Evolutionary conservation across 148 eudicot genomes (phyloP), one percentile per base, ranked within the genome.

Genomic region (Rhododendron simsii): DNA sequence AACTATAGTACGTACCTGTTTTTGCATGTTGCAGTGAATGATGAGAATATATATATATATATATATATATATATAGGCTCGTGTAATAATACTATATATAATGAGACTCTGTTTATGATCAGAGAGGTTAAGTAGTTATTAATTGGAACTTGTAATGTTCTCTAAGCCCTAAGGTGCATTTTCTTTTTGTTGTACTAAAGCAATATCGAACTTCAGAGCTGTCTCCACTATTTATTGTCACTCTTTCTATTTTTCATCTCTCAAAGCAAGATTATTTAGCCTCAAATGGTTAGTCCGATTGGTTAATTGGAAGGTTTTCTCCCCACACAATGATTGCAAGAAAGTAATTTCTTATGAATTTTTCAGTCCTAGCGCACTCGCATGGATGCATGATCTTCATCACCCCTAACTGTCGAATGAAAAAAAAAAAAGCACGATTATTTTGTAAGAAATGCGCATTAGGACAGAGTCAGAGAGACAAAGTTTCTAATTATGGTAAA

Each of bases 101-200:
- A n/a, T n/a, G 71, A 65, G 3, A n/a, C 13, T 65, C 13, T n/a
- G 10, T 65, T 8, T 9, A 65, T 65, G 92, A 92, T 55, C 20
- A 65, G 30, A 65, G 71, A 65, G 14, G 30, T 65, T 65, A 37
- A 37, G 39, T 6, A 63, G 2, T 63, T 23, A 2, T 45, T 45
- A 45, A 8, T n/a, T n/a, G 71, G 30, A 65, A 65, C 30, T n/a
- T 10, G 73, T 37, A 37, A 37, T 26, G 73, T 65, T 65, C 73
- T n/a, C 30, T 65, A 2, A 1, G 12, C 13, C 10, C 28, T n/a
- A n/a, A 21, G 26, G 33, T 65, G 71, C 73, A 59, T 65, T 65
- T 65, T 26, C 73, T 9, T 57, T 18, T 57, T 57, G 63, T 57
- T 57, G 63, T 57, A 57, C 23, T 57, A 14, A 57, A 57, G 4